phyloP scores from a whole-genome alignment of 441 rosid species.

The Codiaeum variegatum region DNA sequence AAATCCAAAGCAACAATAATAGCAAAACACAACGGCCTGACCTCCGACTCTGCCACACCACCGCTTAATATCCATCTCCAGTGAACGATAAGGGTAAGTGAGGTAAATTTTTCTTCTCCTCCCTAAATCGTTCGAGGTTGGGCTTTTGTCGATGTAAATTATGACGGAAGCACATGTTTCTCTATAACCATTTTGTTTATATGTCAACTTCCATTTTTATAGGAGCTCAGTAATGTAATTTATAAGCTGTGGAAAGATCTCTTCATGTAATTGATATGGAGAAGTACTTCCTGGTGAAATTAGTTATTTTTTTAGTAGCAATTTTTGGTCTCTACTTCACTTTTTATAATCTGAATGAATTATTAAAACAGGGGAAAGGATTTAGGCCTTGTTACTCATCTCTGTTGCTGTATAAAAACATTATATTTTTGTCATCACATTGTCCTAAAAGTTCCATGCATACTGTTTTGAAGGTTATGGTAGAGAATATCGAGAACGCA shows the following conservation, averaged over 20 bases:
- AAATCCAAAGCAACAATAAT: too few species aligned
- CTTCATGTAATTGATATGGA: not conserved
- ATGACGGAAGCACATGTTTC: constrained; percentile 98
- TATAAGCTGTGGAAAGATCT: not conserved
- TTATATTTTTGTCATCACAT: constrained; percentile 14
- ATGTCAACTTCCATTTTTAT: not conserved
- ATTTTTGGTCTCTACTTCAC: not conserved
- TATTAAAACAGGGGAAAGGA: not conserved
- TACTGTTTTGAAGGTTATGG: constrained; percentile 65
- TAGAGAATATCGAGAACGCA: constrained; percentile 79
- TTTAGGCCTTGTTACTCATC: constrained; percentile 7
- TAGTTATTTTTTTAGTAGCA: not conserved
- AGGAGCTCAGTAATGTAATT: not conserved
- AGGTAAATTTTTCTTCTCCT: too few species aligned
- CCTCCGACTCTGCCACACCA: too few species aligned
- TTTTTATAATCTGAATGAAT: not conserved
- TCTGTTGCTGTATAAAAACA: not conserved
- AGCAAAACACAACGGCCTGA: too few species aligned
- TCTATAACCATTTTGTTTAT: constrained; percentile 16
- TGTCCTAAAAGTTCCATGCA: constrained; percentile 16
- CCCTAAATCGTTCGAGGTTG: too few species aligned
- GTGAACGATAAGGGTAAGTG: too few species aligned
- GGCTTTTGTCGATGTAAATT: constrained; percentile 92
- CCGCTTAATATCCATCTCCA: too few species aligned
- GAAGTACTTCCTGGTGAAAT: not conserved